Evolutionary conservation across 169 alveolate species (phyloP), one percentile per base, ranked within the genome.

Genomic region (Plasmodium knowlesi): DNA sequence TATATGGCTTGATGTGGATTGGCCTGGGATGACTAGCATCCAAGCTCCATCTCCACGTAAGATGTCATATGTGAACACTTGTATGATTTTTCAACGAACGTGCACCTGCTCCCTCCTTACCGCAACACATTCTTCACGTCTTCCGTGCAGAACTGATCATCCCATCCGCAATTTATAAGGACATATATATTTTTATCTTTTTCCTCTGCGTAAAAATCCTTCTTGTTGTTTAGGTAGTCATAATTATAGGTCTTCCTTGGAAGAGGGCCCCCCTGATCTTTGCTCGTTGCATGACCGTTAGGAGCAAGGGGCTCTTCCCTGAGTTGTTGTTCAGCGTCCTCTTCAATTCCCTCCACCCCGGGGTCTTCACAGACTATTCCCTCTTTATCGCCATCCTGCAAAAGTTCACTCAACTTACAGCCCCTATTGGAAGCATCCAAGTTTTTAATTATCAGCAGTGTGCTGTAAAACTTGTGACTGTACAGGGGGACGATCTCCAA

Each of bases 161-260:
- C 95, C 95, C 95, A 91, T 32, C 95, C 95, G 50, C 95, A 91
- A 41, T 91, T 91, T 67, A 91, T 82, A 19, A 91, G 79, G 57
- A 91, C 83, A 34, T 91, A 91, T 5, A 91, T 91, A 82, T 91
- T 91, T 28, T 82, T 50, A 71, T 91, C 81, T 72, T 82, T 91
- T 41, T 46, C 61, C 43, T 80, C 53, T n/a, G 61, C 50, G 78
- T 91, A 91, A 91, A 82, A 91, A 70, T 91, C 92, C 3, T 73
- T 80, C 67, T 91, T 91, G 28, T 91, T 91, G 41, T 91, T 91
- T 70, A 91, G 16, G 78, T 91, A 91, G 76, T 91, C 92, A 82
- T 91, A 91, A 57, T 80, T 91, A 91, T 91, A 91, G 32, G 85
- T 46, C 30, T 79, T 70, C n/a, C 46, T 39, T 41, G 53, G 25